Evolutionary conservation across 129 eudicot species (phyloP).

Genomic region (Arctium minus): DNA sequence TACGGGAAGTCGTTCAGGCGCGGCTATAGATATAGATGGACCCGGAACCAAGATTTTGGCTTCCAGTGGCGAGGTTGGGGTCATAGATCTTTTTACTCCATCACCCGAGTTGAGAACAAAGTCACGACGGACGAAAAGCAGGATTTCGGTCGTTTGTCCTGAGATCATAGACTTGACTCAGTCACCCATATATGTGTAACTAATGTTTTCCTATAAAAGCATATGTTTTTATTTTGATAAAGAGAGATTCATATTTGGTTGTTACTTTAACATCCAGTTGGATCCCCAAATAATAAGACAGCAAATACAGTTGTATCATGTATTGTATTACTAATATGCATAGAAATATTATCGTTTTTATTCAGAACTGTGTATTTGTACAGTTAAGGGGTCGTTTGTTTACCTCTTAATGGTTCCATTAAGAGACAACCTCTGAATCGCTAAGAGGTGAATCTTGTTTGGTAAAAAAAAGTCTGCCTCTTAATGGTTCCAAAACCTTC

Average conservation of each 20-base stretch:
- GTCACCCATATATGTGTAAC: slow-evolving; percentile 55
- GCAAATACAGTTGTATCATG: too few species aligned
- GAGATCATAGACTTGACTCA: slow-evolving; percentile 65
- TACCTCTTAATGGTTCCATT: too few species aligned
- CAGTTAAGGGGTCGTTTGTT: too few species aligned
- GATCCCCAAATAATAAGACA: neutral
- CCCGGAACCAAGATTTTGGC: neutral
- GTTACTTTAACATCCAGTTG: neutral
- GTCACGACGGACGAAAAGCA: slow-evolving; percentile 37
- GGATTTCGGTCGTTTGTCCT: slow-evolving; percentile 21
- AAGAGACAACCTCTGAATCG: too few species aligned
- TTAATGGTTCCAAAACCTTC: too few species aligned
- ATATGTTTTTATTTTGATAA: slow-evolving; percentile 6
- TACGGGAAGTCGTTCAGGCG: neutral
- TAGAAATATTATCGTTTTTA: too few species aligned
- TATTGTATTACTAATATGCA: neutral
- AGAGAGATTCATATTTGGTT: neutral
- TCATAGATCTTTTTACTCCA: slow-evolving; percentile 66
- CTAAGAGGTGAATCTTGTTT: too few species aligned
- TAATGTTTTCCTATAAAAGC: neutral
- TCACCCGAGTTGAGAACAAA: slow-evolving; percentile 37
- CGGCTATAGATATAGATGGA: slow-evolving; percentile 8
- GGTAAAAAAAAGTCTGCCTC: too few species aligned
- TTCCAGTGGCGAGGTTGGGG: slow-evolving; percentile 37
- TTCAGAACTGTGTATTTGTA: too few species aligned